These are phyloP conservation scores for Podospora anserina DNA, from an alignment of 495 filamentous ascomycete species.

Conservation along the genomic window DNA sequence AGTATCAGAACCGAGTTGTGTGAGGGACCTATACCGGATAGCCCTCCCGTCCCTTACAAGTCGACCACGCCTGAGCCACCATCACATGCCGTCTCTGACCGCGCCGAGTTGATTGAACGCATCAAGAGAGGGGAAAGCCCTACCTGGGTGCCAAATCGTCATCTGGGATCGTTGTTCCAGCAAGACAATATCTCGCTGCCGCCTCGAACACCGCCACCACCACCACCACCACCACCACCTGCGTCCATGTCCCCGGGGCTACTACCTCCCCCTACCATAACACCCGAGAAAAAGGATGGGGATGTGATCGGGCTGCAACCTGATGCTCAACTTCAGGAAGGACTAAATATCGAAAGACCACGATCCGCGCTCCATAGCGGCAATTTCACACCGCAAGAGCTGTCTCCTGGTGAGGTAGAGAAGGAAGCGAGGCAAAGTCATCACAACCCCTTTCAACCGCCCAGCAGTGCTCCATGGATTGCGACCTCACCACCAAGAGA, in stretches of 20 bases:
- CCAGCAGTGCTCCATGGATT: constrained; percentile 33
- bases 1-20: constrained; percentile 57
- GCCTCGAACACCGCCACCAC: constrained; percentile 37
- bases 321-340: constrained; percentile 36
- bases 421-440: not conserved
- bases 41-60: constrained; percentile 25
- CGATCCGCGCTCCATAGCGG: constrained; percentile 85
- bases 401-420: constrained; percentile 14
- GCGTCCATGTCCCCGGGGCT: constrained; percentile 35
- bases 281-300: constrained; percentile 38
- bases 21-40: constrained; percentile 52
- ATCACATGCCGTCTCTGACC: constrained; percentile 46
- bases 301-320: constrained; percentile 14
- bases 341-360: constrained; percentile 72
- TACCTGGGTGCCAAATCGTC: constrained; percentile 65
- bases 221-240: constrained; percentile 36
- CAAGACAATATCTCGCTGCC: constrained; percentile 30
- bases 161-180: constrained; percentile 44
- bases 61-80: constrained; percentile 32
- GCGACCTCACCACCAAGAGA: constrained; percentile 48
- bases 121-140: constrained; percentile 78
- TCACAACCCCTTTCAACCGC: constrained; percentile 8
- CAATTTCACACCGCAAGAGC: constrained; percentile 69
- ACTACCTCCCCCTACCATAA: constrained; percentile 41
- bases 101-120: constrained; percentile 77